A percentile compares a stretch with the other conserved stretches of the same genome.
These are phyloP conservation scores for Saccharomyces hybrid DNA, from an alignment of 1,139 yeast species.

Conservation along the genomic window DNA sequence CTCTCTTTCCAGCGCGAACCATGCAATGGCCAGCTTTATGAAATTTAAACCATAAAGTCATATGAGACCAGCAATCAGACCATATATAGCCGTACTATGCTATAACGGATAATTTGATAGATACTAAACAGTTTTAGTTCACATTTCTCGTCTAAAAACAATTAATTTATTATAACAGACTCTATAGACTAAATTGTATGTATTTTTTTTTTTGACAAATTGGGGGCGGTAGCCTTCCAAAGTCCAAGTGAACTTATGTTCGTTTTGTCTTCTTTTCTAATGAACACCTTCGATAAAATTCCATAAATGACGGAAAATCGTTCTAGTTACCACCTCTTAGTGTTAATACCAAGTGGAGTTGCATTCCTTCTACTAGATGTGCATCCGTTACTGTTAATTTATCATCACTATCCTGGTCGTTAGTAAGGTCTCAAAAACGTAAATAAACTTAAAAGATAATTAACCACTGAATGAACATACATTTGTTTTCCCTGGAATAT, in stretches of 20 bases:
- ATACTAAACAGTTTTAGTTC: neutral
- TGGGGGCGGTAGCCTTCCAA: neutral
- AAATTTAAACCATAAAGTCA: too few species aligned
- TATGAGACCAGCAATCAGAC: too few species aligned
- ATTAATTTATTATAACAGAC: neutral
- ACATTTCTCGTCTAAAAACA: neutral
- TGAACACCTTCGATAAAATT: neutral
- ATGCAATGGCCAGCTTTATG: too few species aligned
- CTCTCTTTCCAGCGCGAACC: too few species aligned
- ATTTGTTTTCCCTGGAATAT: constrained; percentile 89
- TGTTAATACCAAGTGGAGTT: constrained; percentile 81
- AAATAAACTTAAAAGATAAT: neutral
- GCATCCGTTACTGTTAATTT: constrained; percentile 62
- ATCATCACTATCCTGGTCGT: constrained; percentile 45
- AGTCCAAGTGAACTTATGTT: neutral
- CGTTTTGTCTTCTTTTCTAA: neutral
- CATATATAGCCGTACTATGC: too few species aligned
- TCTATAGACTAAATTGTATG: neutral
- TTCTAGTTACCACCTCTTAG: constrained; percentile 64
- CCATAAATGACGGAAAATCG: constrained; percentile 2
- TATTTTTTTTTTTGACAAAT: neutral
- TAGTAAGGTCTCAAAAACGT: constrained; percentile 7
- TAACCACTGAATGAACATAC: constrained; percentile 35
- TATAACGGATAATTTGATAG: too few species aligned
- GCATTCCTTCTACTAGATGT: constrained; percentile 65